Conservation (phyloP, 768 basidiomycete species). For the Termitomyces sp. region DNA sequence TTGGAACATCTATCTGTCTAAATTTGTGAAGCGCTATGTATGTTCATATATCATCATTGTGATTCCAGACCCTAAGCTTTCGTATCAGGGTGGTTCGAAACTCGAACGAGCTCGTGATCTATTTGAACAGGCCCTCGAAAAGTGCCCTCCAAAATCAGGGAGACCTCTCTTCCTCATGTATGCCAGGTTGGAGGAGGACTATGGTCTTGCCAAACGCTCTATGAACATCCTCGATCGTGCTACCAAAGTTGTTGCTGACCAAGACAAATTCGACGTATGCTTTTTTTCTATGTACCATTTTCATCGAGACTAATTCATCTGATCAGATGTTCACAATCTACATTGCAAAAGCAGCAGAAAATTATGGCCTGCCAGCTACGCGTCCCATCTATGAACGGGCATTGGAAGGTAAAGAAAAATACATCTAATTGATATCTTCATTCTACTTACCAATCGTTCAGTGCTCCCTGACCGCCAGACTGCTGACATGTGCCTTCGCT, state of each 20-base stretch:
- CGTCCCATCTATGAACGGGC: constrained; percentile 96
- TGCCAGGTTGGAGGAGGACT: constrained; percentile 91
- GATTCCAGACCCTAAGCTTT: background rate
- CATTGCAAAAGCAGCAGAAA: constrained; percentile 94
- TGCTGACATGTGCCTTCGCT: constrained; percentile 96
- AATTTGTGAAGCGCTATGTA: constrained; percentile 96
- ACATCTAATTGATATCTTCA: background rate
- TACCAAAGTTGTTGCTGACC: constrained; percentile 77
- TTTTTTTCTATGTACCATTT: background rate
- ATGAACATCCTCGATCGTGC: constrained; percentile 97
- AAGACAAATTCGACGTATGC: constrained; percentile 91
- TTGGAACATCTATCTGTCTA: constrained; percentile 98
- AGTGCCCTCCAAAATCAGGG: constrained; percentile 92
- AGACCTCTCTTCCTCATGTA: constrained; percentile 97
- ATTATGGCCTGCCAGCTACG: constrained; percentile 94
- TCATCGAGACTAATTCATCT: background rate
- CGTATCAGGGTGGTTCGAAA: constrained; percentile 79
- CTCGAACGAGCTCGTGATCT: constrained; percentile 95
- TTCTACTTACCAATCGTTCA: constrained; percentile 12
- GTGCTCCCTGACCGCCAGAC: constrained; percentile 91
- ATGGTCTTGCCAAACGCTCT: constrained; percentile 91
- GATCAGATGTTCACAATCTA: constrained; percentile 98
- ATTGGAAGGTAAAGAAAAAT: constrained; percentile 55
- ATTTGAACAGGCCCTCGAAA: constrained; percentile 96
- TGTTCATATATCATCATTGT: constrained; percentile 24